A percentile compares a stretch with the other conserved stretches of the same genome.
phyloP scores from a whole-genome alignment of 1,284 basidiomycete species.

The Microbotryum violaceum region DNA sequence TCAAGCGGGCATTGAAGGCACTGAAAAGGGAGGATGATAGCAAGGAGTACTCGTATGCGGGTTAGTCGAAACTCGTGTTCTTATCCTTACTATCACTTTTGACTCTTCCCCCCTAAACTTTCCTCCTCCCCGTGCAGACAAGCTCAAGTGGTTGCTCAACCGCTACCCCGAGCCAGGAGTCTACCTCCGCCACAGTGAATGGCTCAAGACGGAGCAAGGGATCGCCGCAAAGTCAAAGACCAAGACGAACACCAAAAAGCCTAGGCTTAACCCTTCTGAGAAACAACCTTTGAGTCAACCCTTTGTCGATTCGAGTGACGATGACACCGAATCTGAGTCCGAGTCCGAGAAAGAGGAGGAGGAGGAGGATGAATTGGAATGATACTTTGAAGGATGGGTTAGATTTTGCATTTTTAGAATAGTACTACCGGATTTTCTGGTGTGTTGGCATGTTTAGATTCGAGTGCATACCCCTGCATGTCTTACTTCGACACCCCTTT shows the following conservation, averaged over 20 bases:
- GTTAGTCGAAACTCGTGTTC: not conserved
- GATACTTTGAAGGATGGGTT: not conserved
- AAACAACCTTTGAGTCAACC: no score
- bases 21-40: constrained; percentile 1
- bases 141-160: not conserved
- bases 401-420: no score
- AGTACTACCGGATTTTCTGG: no score
- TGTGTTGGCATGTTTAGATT: no score
- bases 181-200: not conserved
- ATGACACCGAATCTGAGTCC: not conserved
- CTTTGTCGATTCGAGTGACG: not conserved
- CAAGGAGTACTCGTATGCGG: not conserved
- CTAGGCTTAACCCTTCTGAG: no score
- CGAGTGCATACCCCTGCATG: no score
- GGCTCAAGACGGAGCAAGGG: constrained; percentile 1
- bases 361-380: not conserved
- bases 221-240: not conserved
- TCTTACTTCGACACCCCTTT: no score
- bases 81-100: no score
- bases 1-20: constrained; percentile 9
- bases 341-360: not conserved
- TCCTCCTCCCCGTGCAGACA: not conserved
- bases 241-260: not conserved
- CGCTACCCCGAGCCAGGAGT: constrained; percentile 5
- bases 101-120: no score